Evolutionary conservation across 371 early-diverging fungal species (phyloP).

Genomic region (Blyttiomyces sp.): DNA sequence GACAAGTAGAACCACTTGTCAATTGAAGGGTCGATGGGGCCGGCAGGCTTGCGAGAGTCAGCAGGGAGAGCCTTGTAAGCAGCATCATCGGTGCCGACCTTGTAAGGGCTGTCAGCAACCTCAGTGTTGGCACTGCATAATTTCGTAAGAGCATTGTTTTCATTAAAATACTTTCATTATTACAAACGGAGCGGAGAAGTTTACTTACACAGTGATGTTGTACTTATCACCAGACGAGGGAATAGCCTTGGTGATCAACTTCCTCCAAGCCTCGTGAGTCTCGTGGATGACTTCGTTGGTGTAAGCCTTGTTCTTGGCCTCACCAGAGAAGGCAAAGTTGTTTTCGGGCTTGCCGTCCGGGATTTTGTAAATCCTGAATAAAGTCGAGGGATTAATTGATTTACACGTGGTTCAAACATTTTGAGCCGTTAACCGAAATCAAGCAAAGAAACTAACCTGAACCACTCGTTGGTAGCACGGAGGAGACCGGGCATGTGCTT

Average conservation of each 20-base stretch:
- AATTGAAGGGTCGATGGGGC: constrained; percentile 60
- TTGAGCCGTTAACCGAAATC: too few relatives aligned
- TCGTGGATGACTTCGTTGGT: constrained; percentile 90
- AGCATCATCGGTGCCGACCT: constrained; percentile 56
- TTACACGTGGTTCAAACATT: too few relatives aligned
- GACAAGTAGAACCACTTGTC: constrained; percentile 97
- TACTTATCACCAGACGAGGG: constrained; percentile 63
- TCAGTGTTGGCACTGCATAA: constrained; percentile 61
- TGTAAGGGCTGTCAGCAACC: constrained; percentile 72
- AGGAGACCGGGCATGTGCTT: constrained; percentile 92
- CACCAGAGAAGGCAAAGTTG: constrained; percentile 94
- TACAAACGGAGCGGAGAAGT: background rate
- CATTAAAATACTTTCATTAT: constrained; percentile 17
- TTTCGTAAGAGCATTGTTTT: background rate
- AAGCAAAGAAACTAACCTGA: constrained; percentile 59
- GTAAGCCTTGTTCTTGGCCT: constrained; percentile 71
- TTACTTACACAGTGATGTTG: constrained; percentile 65
- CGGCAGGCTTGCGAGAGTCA: constrained; percentile 43
- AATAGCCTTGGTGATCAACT: constrained; percentile 66
- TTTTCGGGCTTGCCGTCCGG: constrained; percentile 99
- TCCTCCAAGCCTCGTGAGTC: constrained; percentile 94
- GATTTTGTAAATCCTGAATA: constrained; percentile 61
- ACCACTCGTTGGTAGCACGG: constrained; percentile 96
- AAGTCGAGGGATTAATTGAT: background rate
- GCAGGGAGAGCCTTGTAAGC: constrained; percentile 63